Evolutionary conservation across 2,329 filamentous ascomycete species (phyloP).

Genomic region (Xylariomycetidae sp.): DNA sequence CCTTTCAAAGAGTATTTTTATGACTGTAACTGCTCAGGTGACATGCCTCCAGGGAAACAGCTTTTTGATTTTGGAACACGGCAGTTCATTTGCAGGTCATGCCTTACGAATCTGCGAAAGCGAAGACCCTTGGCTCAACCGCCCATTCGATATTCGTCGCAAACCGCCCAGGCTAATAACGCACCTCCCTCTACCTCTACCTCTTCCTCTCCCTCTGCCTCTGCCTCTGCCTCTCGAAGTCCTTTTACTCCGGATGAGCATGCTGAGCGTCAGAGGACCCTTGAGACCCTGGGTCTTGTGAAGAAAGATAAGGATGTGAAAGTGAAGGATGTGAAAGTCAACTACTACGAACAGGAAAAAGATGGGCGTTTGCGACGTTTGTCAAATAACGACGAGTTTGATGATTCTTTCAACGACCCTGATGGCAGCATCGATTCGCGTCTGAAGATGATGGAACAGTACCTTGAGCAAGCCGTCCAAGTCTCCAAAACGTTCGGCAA

Average conservation of each 20-base stretch:
- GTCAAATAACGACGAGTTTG: slow-evolving; percentile 35
- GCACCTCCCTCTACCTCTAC: no score
- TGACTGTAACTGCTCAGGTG: slow-evolving; percentile 4
- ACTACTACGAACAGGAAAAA: slow-evolving; percentile 45
- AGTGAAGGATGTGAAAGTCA: slow-evolving; percentile 34
- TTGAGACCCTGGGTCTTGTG: slow-evolving; percentile 23
- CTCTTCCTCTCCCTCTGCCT: no score
- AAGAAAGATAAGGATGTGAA: slow-evolving; percentile 17
- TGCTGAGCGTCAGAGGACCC: slow-evolving; percentile 22
- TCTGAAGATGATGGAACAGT: slow-evolving; percentile 33
- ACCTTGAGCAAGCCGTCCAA: slow-evolving; percentile 24
- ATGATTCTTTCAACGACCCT: slow-evolving; percentile 32
- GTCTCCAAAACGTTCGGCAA: slow-evolving; percentile 23
- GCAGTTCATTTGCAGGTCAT: slow-evolving; percentile 28
- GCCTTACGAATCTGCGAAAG: slow-evolving; percentile 19
- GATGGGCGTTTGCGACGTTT: slow-evolving; percentile 34
- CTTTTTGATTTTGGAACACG: slow-evolving; percentile 19
- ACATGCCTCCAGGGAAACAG: slow-evolving; percentile 21
- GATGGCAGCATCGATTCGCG: slow-evolving; percentile 31
- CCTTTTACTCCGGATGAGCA: slow-evolving; percentile 18
- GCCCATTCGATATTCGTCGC: slow-evolving; percentile 20
- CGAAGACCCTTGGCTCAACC: slow-evolving; percentile 16
- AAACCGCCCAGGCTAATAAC: slow-evolving; percentile 13
- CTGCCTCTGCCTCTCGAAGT: slow-evolving; percentile 10
- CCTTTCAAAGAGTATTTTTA: no score